Percentiles rank a stretch among this genome's conserved stretches.
These are phyloP conservation scores for Aureobasidium sp. DNA, from an alignment of 2,329 filamentous ascomycete genomes.

Conservation along the genomic window DNA sequence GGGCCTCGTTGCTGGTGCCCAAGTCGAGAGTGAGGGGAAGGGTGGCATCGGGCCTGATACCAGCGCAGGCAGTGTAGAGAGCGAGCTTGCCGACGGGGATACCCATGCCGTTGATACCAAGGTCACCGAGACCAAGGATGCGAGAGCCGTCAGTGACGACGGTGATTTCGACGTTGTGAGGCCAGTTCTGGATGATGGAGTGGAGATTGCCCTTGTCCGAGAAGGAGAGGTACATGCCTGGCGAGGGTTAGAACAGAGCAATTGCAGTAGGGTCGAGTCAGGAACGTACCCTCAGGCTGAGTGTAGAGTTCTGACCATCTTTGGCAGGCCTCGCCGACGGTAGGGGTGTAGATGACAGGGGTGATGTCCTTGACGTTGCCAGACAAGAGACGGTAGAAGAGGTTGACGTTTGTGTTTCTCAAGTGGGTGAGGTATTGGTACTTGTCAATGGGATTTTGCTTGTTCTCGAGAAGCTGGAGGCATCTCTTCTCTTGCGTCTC, in stretches of 20 bases:
- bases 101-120: conserved; percentile 94
- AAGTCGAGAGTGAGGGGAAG: conserved; percentile 57
- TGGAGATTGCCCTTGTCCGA: conserved; percentile 86
- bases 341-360: conserved; percentile 80
- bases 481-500: conserved; percentile 46
- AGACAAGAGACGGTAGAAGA: conserved; percentile 77
- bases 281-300: conserved; percentile 66
- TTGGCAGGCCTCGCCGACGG: conserved; percentile 91
- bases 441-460: conserved; percentile 67
- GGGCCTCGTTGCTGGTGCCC: conserved; percentile 56
- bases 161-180: conserved; percentile 87
- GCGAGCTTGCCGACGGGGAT: conserved; percentile 96
- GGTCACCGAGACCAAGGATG: conserved; percentile 84
- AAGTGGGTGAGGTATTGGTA: conserved; percentile 74
- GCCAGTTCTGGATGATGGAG: conserved; percentile 89
- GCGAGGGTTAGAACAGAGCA: background rate
- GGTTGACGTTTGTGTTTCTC: conserved; percentile 68
- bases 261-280: background rate
- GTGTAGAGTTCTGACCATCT: conserved; percentile 96
- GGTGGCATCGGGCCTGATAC: conserved; percentile 72
- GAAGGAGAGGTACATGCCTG: conserved; percentile 84
- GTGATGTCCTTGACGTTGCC: conserved; percentile 70
- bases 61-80: conserved; percentile 90
- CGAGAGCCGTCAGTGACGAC: conserved; percentile 95
- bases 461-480: conserved; percentile 66